Conservation (phyloP, 768 basidiomycete genomes). For the Boletellus ananas region DNA sequence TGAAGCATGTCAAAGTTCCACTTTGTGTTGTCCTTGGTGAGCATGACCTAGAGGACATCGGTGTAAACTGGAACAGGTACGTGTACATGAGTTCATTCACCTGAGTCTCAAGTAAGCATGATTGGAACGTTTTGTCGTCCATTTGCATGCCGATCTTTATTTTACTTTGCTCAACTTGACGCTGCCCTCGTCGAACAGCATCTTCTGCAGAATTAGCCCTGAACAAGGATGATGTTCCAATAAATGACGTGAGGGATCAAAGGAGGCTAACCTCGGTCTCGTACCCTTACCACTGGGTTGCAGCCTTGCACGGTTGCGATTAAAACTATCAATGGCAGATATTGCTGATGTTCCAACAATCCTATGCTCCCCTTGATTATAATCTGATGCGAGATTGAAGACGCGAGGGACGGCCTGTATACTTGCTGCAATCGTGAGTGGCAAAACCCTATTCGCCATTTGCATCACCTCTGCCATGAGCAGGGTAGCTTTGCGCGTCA, state of each 20-base stretch:
- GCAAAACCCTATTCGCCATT: slow-evolving; percentile 83
- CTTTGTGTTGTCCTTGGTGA: slow-evolving; percentile 82
- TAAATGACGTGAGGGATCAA: neutral
- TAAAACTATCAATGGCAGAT: slow-evolving; percentile 87
- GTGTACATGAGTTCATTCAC: slow-evolving; percentile 36
- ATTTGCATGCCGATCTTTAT: slow-evolving; percentile 90
- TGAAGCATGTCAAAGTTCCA: slow-evolving; percentile 92
- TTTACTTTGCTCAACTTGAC: slow-evolving; percentile 87
- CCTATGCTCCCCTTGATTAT: slow-evolving; percentile 69
- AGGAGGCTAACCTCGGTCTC: slow-evolving; percentile 56
- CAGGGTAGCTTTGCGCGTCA: slow-evolving; percentile 87
- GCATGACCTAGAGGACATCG: slow-evolving; percentile 59
- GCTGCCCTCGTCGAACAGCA: slow-evolving; percentile 78
- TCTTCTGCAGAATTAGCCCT: slow-evolving; percentile 86
- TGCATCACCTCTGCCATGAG: slow-evolving; percentile 90
- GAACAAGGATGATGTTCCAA: neutral
- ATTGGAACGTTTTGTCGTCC: slow-evolving; percentile 91
- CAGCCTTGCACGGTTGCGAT: slow-evolving; percentile 77
- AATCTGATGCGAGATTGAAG: slow-evolving; percentile 81
- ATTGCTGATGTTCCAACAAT: slow-evolving; percentile 83
- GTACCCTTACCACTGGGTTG: slow-evolving; percentile 56
- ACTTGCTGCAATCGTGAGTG: slow-evolving; percentile 73
- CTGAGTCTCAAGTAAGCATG: slow-evolving; percentile 80
- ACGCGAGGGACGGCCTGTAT: slow-evolving; percentile 86
- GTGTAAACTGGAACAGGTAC: neutral